Conservation (phyloP, 2,329 filamentous ascomycete genomes). For the Epichloe typhina region DNA sequence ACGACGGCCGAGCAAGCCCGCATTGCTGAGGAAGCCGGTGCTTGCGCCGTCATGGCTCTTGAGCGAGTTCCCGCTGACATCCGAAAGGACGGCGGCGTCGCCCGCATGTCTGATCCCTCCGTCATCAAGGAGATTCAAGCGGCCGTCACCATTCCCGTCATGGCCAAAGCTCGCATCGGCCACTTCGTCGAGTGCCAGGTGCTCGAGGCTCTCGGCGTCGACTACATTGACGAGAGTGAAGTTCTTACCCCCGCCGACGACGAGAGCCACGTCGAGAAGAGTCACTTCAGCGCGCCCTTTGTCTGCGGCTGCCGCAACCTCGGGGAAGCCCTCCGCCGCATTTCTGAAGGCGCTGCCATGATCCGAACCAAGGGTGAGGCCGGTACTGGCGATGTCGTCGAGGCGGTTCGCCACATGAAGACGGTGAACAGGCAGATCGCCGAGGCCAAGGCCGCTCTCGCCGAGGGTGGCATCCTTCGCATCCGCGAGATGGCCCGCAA, state of each 20-base stretch:
- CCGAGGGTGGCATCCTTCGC: slow-evolving; percentile 34
- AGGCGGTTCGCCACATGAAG: slow-evolving; percentile 93
- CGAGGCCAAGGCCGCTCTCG: slow-evolving; percentile 62
- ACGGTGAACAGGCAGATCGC: slow-evolving; percentile 75
- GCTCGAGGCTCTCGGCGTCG: slow-evolving; percentile 84
- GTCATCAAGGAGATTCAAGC: slow-evolving; percentile 95
- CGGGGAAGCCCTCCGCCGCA: slow-evolving; percentile 80
- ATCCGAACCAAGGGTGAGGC: slow-evolving; percentile 98
- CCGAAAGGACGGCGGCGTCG: slow-evolving; percentile 79
- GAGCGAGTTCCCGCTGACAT: slow-evolving; percentile 97
- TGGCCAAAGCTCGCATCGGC: slow-evolving; percentile 96
- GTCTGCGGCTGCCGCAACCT: slow-evolving; percentile 94
- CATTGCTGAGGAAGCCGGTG: slow-evolving; percentile 94
- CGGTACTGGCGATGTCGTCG: slow-evolving; percentile 90
- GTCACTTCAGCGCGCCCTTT: slow-evolving; percentile 70
- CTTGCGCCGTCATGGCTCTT: slow-evolving; percentile 94
- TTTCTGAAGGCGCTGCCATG: slow-evolving; percentile 93
- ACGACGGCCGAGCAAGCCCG: slow-evolving; percentile 86
- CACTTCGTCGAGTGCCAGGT: slow-evolving; percentile 99
- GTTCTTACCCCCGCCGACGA: slow-evolving; percentile 92
- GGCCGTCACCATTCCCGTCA: slow-evolving; percentile 92
- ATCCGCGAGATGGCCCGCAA: slow-evolving; percentile 66
- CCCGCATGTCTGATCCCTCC: slow-evolving; percentile 87
- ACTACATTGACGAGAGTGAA: slow-evolving; percentile 98
- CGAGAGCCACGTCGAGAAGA: slow-evolving; percentile 83